Conservation (phyloP, 176 grass and related monocot species). For the Ensete glaucum region DNA sequence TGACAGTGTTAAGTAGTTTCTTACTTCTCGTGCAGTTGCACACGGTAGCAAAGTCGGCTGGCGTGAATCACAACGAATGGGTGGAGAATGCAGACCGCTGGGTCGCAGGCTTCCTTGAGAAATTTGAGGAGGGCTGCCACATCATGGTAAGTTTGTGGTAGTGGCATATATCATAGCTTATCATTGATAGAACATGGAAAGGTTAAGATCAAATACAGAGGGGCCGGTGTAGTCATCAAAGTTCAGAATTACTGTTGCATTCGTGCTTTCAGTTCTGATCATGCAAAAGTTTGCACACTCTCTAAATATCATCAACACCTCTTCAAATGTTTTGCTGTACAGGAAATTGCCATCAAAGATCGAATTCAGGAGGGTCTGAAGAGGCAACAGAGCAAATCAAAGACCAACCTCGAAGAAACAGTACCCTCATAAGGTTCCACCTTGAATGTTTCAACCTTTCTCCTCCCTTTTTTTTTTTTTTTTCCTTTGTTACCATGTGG, state of each 20-base stretch:
- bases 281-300: background rate
- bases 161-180: background rate
- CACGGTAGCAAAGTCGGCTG: conserved; percentile 11
- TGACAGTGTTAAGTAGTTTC: background rate
- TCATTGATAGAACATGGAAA: no score
- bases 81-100: conserved; percentile 21
- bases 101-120: conserved; percentile 20
- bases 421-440: conserved; percentile 9
- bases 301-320: no score
- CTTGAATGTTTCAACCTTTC: background rate
- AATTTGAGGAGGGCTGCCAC: conserved; percentile 21
- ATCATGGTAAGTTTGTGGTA: conserved; percentile 10
- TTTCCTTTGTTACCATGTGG: background rate
- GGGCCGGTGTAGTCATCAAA: no score
- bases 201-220: no score
- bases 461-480: background rate
- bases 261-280: background rate
- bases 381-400: conserved; percentile 34
- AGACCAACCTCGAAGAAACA: conserved; percentile 22
- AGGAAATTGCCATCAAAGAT: conserved; percentile 60
- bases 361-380: conserved; percentile 61
- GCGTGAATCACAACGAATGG: conserved; percentile 11
- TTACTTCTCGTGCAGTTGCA: conserved; percentile 16
- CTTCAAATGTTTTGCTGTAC: conserved; percentile 11
- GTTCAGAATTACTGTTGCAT: background rate